Base-by-base conservation (phyloP, 2,329 filamentous ascomycete genomes). In the Penicillium sclerotiorum region DNA sequence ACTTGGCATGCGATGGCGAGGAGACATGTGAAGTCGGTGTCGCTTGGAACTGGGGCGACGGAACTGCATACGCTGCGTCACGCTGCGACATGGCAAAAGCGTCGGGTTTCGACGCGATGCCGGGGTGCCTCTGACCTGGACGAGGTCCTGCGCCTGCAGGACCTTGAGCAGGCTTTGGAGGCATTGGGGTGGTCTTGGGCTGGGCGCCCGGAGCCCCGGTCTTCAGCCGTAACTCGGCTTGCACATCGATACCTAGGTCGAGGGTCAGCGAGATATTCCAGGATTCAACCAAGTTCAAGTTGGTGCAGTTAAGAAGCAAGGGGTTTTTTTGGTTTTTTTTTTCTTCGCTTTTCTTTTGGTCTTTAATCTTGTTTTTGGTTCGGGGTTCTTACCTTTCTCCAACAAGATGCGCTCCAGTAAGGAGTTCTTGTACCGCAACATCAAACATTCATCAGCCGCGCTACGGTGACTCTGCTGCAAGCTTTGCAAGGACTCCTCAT, bases 351-450 rank as follows among this genome's bases (percentile, higher is more conserved):
- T 8, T 7, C 9, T 28, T 3, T n/a, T n/a, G n/a, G n/a, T n/a
- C n/a, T n/a, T n/a, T n/a, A n/a, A n/a, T n/a, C n/a, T n/a, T n/a
- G n/a, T n/a, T n/a, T n/a, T n/a, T n/a, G n/a, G n/a, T n/a, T n/a
- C n/a, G n/a, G n/a, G n/a, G n/a, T n/a, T 3, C 25, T 2, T 46
- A 94, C 91, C 92, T 81, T 97, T 97, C 76, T 99, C 94, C 30
- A 99, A 81, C 45, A 99, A 81, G 66, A 99, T 95, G 51, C 94
- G 85, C 76, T 99, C 94, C 28, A 99, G 82, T 41, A 97, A 79
- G 33, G 94, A 97, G 72, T 97, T 99, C 78, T 97, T 97, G 74
- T 97, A 99, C 51, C 94, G 88, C 63, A 99, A 80, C 94, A 99
- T 97, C 66, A 97, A 76, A 70, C 94, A 97, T 74, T 97, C 94